These are phyloP conservation scores for Diacronema lutheri DNA, from an alignment of 78 protist species.

Conservation along the genomic window DNA sequence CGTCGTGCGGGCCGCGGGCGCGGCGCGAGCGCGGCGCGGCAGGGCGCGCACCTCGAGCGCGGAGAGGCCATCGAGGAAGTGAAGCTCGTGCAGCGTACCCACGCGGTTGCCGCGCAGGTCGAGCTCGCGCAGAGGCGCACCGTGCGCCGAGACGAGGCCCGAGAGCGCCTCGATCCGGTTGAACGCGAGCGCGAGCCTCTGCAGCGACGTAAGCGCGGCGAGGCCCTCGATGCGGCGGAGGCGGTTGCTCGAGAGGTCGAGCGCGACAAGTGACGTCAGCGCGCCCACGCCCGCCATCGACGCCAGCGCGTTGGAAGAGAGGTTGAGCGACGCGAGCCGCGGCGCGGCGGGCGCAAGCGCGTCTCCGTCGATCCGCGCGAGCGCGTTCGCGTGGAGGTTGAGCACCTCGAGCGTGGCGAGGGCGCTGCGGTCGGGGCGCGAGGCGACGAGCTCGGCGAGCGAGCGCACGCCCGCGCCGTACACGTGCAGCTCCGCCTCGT, in stretches of 20 bases:
- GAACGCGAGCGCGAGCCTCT: neutral
- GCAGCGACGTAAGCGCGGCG: neutral
- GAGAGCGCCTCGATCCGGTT: neutral
- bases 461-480: too few relatives aligned
- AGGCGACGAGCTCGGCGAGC: too few relatives aligned
- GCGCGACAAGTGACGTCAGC: neutral
- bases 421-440: too few relatives aligned
- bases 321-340: neutral
- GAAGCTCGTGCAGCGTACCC: neutral
- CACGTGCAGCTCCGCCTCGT: too few relatives aligned
- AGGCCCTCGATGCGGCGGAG: neutral
- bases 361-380: neutral
- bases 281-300: neutral
- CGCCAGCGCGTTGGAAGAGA: constrained; percentile 6
- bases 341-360: neutral
- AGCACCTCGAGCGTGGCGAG: neutral
- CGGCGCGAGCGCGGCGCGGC: too few relatives aligned
- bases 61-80: neutral
- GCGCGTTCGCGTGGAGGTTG: constrained; percentile 1
- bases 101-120: constrained; percentile 1
- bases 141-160: neutral
- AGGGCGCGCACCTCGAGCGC: neutral
- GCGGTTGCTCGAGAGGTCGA: constrained; percentile 28
- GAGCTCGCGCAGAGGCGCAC: neutral
- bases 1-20: too few relatives aligned